A percentile compares a stretch with the other conserved stretches of the same genome.
phyloP scores from a whole-genome alignment of 2,329 filamentous ascomycete genomes.

The Pseudocercospora fijiensis region DNA sequence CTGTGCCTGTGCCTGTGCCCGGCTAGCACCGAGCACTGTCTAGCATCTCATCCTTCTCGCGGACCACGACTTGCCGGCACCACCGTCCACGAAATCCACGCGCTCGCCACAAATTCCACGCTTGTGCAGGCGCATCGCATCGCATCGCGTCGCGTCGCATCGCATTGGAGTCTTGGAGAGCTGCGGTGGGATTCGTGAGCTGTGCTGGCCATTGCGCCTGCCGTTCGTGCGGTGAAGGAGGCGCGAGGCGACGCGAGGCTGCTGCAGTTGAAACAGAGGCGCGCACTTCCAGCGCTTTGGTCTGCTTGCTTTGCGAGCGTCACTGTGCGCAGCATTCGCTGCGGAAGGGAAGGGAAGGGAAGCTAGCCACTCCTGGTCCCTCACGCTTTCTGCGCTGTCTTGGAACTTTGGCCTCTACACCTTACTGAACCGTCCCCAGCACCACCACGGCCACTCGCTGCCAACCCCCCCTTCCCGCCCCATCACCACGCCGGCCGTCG shows the following conservation, averaged over 20 bases:
- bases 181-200: neutral
- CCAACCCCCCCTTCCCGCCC: constrained; percentile 2
- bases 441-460: neutral
- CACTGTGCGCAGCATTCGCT: neutral
- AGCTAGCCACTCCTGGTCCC: constrained; percentile 1
- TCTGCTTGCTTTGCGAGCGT: constrained; percentile 4
- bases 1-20: too few species aligned
- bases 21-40: neutral
- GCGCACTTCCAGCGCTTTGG: neutral
- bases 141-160: neutral
- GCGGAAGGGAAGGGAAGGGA: neutral
- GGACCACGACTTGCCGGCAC: constrained; percentile 1
- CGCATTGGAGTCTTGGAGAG: neutral
- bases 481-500: constrained; percentile 5
- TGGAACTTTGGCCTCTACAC: constrained; percentile 2
- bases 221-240: constrained; percentile 6
- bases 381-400: constrained; percentile 12
- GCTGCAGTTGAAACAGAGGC: neutral
- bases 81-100: constrained; percentile 8
- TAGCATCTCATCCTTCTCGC: neutral
- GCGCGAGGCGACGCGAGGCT: neutral
- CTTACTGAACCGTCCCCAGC: neutral
- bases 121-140: neutral
- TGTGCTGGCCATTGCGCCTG: neutral
- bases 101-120: neutral